These are phyloP conservation scores for Hygrophorus russula DNA, from an alignment of 768 basidiomycete genomes.

Conservation along the genomic window DNA sequence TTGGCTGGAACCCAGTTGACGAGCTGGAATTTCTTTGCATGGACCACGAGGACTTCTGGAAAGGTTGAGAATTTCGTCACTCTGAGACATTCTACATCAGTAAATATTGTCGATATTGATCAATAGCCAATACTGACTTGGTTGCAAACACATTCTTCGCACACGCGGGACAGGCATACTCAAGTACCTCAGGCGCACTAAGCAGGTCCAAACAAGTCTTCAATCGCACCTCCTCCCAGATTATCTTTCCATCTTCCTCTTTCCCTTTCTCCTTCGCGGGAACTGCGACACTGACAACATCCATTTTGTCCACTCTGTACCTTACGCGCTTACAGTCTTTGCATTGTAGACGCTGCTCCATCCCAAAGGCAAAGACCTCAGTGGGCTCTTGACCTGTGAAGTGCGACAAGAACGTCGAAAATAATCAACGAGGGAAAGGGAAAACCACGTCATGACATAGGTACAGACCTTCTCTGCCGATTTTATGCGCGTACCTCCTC, in stretches of 20 bases:
- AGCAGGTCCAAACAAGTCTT: slow-evolving; percentile 49
- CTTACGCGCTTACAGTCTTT: slow-evolving; percentile 66
- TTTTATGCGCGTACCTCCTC: slow-evolving; percentile 50
- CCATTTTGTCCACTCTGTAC: slow-evolving; percentile 67
- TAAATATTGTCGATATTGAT: neutral
- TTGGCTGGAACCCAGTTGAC: slow-evolving; percentile 97
- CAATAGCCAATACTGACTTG: slow-evolving; percentile 41
- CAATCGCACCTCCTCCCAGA: slow-evolving; percentile 55
- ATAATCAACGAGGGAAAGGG: neutral
- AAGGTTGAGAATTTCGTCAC: slow-evolving; percentile 73
- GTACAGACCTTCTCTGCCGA: slow-evolving; percentile 18
- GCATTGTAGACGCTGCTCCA: slow-evolving; percentile 86
- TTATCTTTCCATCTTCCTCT: slow-evolving; percentile 47
- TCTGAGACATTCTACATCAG: slow-evolving; percentile 24
- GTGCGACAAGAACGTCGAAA: neutral
- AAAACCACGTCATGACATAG: neutral
- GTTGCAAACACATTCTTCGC: slow-evolving; percentile 53
- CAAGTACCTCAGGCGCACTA: slow-evolving; percentile 52
- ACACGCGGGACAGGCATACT: slow-evolving; percentile 76
- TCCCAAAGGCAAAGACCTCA: slow-evolving; percentile 63
- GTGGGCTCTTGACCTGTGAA: slow-evolving; percentile 48
- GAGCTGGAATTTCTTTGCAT: slow-evolving; percentile 89
- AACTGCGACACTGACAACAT: slow-evolving; percentile 72
- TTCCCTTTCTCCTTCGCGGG: slow-evolving; percentile 49
- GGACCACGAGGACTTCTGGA: slow-evolving; percentile 80